phyloP scores from a whole-genome alignment of 2,329 filamentous ascomycete species.

The Aspergillus pseudonomiae region DNA sequence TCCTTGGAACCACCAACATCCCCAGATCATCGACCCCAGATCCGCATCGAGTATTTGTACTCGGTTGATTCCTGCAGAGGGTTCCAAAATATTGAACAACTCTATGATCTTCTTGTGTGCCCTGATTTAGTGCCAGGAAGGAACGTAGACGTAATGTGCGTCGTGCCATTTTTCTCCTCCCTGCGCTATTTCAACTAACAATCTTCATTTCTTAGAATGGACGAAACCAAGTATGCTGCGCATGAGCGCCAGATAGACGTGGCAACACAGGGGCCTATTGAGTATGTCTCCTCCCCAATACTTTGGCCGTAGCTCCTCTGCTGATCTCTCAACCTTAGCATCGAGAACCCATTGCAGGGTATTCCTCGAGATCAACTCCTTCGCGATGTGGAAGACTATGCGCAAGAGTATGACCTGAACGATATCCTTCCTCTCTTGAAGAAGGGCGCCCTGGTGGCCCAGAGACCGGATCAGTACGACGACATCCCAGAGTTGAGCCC shows the following conservation, averaged over 20 bases:
- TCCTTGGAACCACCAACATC: neutral
- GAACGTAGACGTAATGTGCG: neutral
- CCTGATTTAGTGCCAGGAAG: neutral
- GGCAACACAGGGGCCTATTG: neutral
- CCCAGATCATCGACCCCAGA: neutral
- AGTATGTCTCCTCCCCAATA: neutral
- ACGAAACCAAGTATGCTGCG: neutral
- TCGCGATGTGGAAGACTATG: slow-evolving; percentile 47
- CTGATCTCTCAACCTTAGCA: slow-evolving; percentile 31
- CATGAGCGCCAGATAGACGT: neutral
- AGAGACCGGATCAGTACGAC: slow-evolving; percentile 51
- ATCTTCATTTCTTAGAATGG: neutral
- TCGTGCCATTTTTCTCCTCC: neutral
- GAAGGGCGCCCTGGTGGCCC: slow-evolving; percentile 54
- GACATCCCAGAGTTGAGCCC: slow-evolving; percentile 43
- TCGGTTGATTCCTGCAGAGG: neutral
- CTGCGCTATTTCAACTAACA: neutral
- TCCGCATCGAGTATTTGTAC: slow-evolving; percentile 5
- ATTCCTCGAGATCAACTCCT: slow-evolving; percentile 42
- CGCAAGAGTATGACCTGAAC: slow-evolving; percentile 42
- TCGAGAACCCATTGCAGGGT: slow-evolving; percentile 51
- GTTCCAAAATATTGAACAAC: neutral
- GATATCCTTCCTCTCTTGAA: slow-evolving; percentile 48
- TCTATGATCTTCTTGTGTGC: neutral
- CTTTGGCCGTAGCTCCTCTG: neutral